Conservation (phyloP, 2,329 filamentous ascomycete genomes). For the Fusarium compactum region DNA sequence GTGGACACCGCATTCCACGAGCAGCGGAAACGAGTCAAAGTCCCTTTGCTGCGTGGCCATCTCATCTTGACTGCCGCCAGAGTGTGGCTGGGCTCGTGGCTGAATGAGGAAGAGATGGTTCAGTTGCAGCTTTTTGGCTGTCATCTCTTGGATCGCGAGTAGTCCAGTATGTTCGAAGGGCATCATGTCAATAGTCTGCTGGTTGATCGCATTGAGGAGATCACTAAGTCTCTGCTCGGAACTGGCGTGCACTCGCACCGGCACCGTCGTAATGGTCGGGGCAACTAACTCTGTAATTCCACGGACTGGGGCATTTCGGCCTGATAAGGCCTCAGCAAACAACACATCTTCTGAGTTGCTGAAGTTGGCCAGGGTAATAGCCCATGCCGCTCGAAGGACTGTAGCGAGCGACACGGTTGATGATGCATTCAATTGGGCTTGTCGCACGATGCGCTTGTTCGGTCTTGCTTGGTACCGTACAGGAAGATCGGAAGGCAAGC, state of each 20-base stretch:
- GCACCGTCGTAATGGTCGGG: constrained; percentile 11
- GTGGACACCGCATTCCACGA: constrained; percentile 11
- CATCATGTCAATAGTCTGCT: constrained; percentile 16
- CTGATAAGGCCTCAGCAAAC: constrained; percentile 14
- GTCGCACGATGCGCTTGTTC: constrained; percentile 11
- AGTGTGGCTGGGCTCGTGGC: constrained; percentile 10
- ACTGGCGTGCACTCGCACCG: constrained; percentile 11
- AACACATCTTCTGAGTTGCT: constrained; percentile 13
- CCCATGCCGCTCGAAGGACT: constrained; percentile 15
- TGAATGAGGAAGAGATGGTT: constrained; percentile 13
- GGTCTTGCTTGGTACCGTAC: constrained; percentile 15
- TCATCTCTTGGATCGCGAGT: constrained; percentile 14
- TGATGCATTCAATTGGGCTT: constrained; percentile 11
- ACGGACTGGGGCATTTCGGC: constrained; percentile 13
- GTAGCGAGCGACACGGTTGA: constrained; percentile 11
- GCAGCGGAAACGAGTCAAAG: constrained; percentile 12
- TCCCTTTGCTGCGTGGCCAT: constrained; percentile 12
- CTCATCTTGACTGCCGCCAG: constrained; percentile 12
- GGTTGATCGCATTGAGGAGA: constrained; percentile 7
- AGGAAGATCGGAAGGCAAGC: constrained; percentile 12
- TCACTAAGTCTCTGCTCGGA: constrained; percentile 7
- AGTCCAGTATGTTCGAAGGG: constrained; percentile 18
- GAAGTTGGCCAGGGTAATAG: constrained; percentile 15
- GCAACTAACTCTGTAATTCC: constrained; percentile 16
- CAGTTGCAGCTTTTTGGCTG: constrained; percentile 15